Percentiles rank a stretch among this genome's conserved stretches.
Conservation (phyloP, 805 yeast genomes). For the Zygoascus bituminiphila region DNA sequence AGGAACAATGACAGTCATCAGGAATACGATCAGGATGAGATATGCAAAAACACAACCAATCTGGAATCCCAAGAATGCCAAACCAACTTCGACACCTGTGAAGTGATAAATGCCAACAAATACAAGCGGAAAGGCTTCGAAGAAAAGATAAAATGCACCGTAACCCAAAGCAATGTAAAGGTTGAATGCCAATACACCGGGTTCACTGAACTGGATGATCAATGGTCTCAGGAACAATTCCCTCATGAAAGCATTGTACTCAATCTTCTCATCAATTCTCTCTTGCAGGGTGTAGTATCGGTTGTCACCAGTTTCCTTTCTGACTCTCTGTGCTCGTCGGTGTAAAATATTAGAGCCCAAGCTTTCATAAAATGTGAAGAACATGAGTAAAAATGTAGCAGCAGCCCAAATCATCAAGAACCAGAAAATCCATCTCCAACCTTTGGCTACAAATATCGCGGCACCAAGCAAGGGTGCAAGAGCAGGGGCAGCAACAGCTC, state of each 20-base stretch:
- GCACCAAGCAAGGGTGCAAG: slow-evolving; percentile 53
- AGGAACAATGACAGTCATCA: neutral
- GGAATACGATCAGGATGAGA: slow-evolving; percentile 2
- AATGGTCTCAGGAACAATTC: slow-evolving; percentile 31
- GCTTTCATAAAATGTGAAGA: slow-evolving; percentile 6
- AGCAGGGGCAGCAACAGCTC: slow-evolving; percentile 48
- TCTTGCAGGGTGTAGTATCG: slow-evolving; percentile 8
- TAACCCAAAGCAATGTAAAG: slow-evolving; percentile 45
- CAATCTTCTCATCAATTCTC: neutral
- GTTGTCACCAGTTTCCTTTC: slow-evolving; percentile 42
- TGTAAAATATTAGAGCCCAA: slow-evolving; percentile 5
- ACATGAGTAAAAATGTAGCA: slow-evolving; percentile 27
- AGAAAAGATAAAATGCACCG: slow-evolving; percentile 46
- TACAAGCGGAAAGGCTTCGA: slow-evolving; percentile 56
- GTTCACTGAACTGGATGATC: slow-evolving; percentile 43
- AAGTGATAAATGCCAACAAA: slow-evolving; percentile 40
- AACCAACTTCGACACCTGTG: slow-evolving; percentile 40
- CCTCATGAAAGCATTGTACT: slow-evolving; percentile 1
- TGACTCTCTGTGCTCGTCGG: slow-evolving; percentile 21
- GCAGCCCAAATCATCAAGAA: slow-evolving; percentile 36
- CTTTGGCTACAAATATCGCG: slow-evolving; percentile 40
- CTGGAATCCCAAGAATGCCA: slow-evolving; percentile 39
- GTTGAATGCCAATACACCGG: slow-evolving; percentile 47
- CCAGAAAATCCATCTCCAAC: slow-evolving; percentile 53
- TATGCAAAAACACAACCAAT: slow-evolving; percentile 41